Conservation (phyloP, 306 rosid genomes). For the Malus domestica region ASM211411v1 NC_041802.1:24205501-24206000, state of each 20-base stretch:
- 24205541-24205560: neutral
- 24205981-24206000: slow-evolving; percentile 53
- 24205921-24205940: neutral
- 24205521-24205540: neutral
- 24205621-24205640: neutral
- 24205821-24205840: too few species aligned
- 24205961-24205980: slow-evolving; percentile 42
- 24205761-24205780: too few species aligned
- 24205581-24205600: slow-evolving; percentile 14
- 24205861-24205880: too few species aligned
- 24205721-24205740: too few species aligned
- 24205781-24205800: rapidly evolving
- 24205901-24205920: too few species aligned
- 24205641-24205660: neutral
- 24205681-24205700: neutral
- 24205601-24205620: slow-evolving; percentile 13
- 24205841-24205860: too few species aligned
- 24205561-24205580: slow-evolving; percentile 3
- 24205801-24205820: rapidly evolving
- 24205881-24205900: too few species aligned
- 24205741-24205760: too few species aligned
- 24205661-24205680: neutral
- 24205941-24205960: slow-evolving; percentile 25
- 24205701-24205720: neutral
- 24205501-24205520: neutral